These are phyloP conservation scores for Aspergillus costaricaensis DNA, from an alignment of 2,329 filamentous ascomycete genomes.

Conservation along the genomic window DNA sequence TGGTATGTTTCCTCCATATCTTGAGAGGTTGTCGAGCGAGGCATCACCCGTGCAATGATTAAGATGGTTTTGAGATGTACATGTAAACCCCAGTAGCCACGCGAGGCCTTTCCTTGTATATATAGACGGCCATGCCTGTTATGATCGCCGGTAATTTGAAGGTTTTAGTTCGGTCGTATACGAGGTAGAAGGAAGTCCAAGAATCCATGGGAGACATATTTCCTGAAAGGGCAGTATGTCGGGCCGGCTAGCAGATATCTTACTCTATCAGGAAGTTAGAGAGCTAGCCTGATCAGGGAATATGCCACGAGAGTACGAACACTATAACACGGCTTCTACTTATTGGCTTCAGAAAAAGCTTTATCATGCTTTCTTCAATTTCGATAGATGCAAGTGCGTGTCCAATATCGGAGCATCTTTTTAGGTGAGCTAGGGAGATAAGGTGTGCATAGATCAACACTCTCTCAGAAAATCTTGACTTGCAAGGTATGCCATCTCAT, in stretches of 20 bases:
- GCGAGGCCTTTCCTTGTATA: conserved; percentile 1
- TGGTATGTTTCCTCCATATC: conserved; percentile 17
- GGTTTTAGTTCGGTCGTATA: neutral
- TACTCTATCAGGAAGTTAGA: neutral
- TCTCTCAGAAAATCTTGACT: too few relatives aligned
- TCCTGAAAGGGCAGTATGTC: neutral
- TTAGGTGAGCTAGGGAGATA: too few relatives aligned
- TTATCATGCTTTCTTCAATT: too few relatives aligned
- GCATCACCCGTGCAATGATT: neutral
- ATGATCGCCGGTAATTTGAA: neutral
- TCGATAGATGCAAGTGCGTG: too few relatives aligned
- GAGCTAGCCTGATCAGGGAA: conserved; percentile 8
- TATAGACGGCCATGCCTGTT: conserved; percentile 17
- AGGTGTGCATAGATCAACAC: too few relatives aligned
- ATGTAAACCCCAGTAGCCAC: neutral
- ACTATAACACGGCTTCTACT: neutral
- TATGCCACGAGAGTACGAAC: conserved; percentile 9
- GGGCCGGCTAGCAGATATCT: conserved; percentile 4
- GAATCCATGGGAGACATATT: neutral
- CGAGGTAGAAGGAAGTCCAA: neutral
- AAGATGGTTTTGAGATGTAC: neutral
- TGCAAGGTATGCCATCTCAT: too few relatives aligned
- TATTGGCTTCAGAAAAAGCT: too few relatives aligned
- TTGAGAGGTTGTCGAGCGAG: neutral
- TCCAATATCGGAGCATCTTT: too few relatives aligned